These are phyloP conservation scores for Lomentospora prolificans DNA, from an alignment of 2,329 filamentous ascomycete species.

Conservation along the genomic window DNA sequence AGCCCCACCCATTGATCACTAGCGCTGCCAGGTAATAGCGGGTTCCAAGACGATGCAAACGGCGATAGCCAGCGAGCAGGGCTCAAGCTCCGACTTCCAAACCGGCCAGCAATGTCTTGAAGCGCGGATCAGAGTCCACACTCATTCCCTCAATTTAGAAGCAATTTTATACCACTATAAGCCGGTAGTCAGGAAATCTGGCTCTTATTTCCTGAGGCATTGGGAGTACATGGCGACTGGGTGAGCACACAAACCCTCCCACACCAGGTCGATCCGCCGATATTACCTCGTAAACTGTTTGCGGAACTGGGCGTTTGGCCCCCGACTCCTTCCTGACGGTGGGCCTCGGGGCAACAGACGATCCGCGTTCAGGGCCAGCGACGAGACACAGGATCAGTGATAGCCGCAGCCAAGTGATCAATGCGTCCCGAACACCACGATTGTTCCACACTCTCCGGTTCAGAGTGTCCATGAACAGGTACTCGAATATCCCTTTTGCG, in stretches of 20 bases:
- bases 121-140: background rate
- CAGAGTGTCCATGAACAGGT: too few relatives aligned
- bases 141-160: background rate
- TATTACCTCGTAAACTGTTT: background rate
- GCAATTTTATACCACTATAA: background rate
- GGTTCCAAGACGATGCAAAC: background rate
- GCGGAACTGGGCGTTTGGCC: background rate
- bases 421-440: too few relatives aligned
- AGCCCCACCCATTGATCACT: too few relatives aligned
- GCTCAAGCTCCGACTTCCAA: background rate
- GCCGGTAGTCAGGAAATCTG: too few relatives aligned
- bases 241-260: background rate
- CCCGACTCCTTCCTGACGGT: background rate
- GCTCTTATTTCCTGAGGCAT: too few relatives aligned
- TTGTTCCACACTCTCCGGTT: too few relatives aligned
- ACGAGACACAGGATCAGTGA: too few relatives aligned
- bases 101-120: background rate
- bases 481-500: too few relatives aligned
- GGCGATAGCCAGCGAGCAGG: background rate
- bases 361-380: slow-evolving; percentile 6
- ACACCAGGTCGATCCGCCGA: background rate
- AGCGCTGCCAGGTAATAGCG: background rate
- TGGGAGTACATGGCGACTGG: background rate
- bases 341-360: slow-evolving; percentile 6
- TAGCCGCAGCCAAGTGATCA: background rate